Base-by-base conservation (phyloP, 2,329 filamentous ascomycete species). In the Phaeomoniella chlamydospora region DNA sequence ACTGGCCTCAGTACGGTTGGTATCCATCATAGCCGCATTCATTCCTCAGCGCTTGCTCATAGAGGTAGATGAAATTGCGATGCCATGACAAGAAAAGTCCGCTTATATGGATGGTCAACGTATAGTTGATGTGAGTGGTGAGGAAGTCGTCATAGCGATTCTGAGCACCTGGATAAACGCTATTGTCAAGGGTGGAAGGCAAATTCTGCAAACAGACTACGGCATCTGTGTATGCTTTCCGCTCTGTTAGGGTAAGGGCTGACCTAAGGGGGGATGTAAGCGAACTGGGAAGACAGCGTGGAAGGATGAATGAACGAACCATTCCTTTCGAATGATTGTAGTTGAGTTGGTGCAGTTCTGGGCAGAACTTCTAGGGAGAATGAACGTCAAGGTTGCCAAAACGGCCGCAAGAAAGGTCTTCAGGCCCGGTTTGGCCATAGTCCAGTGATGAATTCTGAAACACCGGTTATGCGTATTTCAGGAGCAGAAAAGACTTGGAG, bases 101-200 rank as follows among this genome's bases (percentile, higher is more conserved):
- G 41, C 43, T 52, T 15, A 37, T 45, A 37, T 70, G 67, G 13
- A 70, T 66, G 1, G 34, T 36, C 6, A 54, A 40, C 1, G 67
- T 67, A 41, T 63, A 56, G 36, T 66, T 61, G 38, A 72, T 59
- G 40, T 72, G 68, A 0, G 58, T 54, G 4, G 59, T 64, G 4
- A 67, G 54, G 31, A 62, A 71, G 39, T 72, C 68, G 43, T 72
- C 68, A 39, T 60, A 69, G n/a, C 38, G 65, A 41, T 54, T 60
- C 38, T 53, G 55, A 2, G 59, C 63, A 2, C 67, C 67, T 0
- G 64, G 51, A 0, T 56, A 59, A 10, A 54, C 48, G 0, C 47
- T 43, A 0, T 49, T 37, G 1, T 56, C 52, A 0, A 55, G 56
- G 14, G 45, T 47, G 3, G 62, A 43, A 1, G 62, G 58, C 41